Conservation (phyloP, 257 asterid genomes). For the Gardenia jasminoides region DNA sequence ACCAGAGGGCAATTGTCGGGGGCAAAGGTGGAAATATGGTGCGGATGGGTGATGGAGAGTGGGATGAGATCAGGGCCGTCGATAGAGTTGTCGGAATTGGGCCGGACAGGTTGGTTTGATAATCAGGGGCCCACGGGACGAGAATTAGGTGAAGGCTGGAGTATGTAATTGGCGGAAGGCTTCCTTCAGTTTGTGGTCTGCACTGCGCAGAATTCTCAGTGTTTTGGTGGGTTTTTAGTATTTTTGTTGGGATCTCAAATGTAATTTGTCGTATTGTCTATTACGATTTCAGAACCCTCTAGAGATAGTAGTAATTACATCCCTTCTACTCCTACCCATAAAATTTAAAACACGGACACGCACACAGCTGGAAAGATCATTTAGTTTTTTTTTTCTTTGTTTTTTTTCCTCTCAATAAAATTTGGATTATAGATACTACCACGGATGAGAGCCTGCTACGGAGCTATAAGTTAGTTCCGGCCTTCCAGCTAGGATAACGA, state of each 20-base stretch:
- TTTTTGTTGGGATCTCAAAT: not conserved
- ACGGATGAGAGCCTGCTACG: too few species aligned
- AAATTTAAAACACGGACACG: too few species aligned
- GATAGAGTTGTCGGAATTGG: conserved; percentile 20
- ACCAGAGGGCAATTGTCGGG: not conserved
- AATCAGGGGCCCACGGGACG: not conserved
- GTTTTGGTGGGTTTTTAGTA: not conserved
- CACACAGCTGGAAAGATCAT: too few species aligned
- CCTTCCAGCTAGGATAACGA: too few species aligned
- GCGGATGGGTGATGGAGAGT: not conserved
- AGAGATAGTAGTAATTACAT: too few species aligned
- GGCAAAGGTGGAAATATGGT: not conserved
- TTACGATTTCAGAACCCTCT: too few species aligned
- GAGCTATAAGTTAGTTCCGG: too few species aligned
- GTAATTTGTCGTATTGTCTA: not conserved
- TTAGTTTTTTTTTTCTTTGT: too few species aligned
- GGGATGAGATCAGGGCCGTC: conserved; percentile 16
- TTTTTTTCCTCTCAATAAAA: too few species aligned
- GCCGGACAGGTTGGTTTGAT: conserved; percentile 12
- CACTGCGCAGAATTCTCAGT: not conserved
- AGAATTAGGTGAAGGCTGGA: not conserved
- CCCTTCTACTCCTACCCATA: too few species aligned
- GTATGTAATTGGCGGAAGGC: not conserved
- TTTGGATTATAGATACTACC: too few species aligned
- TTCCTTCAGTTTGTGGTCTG: too few species aligned